Evolutionary conservation across 116 monocot species (phyloP), one percentile per base, ranked within the genome.

Genomic region (Dioscorea cayenensis): DNA sequence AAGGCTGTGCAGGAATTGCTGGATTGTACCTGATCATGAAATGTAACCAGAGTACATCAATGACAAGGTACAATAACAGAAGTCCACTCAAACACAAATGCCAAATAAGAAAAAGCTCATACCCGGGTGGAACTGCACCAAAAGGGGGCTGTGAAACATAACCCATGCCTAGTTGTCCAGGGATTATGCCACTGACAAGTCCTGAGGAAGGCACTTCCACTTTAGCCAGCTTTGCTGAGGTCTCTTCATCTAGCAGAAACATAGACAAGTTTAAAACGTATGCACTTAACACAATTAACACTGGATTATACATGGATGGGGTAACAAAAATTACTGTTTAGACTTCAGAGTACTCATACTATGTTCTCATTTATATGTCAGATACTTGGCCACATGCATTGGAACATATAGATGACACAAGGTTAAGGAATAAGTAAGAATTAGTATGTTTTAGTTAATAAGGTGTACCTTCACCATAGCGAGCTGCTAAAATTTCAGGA

Each of bases 401-500:
- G 43, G 11, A 43, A 43, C 43, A 43, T 43, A 43, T 43, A 43
- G 12, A 43, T 43, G 7, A 43, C 7, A 12, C 43, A 43, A 9
- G 8, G 43, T 43, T 43, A 43, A 43, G 43, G 43, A 43, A 43
- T 8, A 43, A 43, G 43, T 43, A 43, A 6, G 43, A 43, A 43
- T 8, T 6, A 43, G 5, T 32, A 32, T 32, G 32, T 32, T 32
- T 2, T 32, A 2, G 32, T 32, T 49, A 28, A 14, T 49, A 29
- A 37, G 28, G 32, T 14, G 63, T 76, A 93, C 93, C 97, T 93
- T 93, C 93, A 51, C 99, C 99, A 74, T 99, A 99, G 66, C 93
- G 94, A 72, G 88, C 93, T 68, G 99, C 89, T 80, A 93, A 80
- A 14, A 93, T 72, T 61, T 99, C 87, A 71, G 94, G 82, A 77